Percentiles rank a stretch among this genome's conserved stretches.
Conservation (phyloP, 1,284 basidiomycete genomes). For the Moesziomyces sp. region DNA sequence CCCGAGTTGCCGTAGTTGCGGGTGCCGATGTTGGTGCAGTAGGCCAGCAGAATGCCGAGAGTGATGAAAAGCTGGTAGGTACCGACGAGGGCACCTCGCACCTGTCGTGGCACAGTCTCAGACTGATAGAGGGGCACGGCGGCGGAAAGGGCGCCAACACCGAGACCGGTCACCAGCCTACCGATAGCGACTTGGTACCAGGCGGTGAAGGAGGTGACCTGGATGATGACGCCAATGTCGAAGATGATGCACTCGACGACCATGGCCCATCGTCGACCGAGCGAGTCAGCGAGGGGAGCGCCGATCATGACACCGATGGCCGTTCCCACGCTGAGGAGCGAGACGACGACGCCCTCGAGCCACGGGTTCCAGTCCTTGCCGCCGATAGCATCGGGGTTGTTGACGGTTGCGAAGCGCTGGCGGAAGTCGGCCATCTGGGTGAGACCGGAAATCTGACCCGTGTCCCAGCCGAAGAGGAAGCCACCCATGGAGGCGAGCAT, state of each 20-base stretch:
- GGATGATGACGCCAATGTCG: conserved; percentile 77
- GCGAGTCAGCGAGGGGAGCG: conserved; percentile 72
- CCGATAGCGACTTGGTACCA: conserved; percentile 73
- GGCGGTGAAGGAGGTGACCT: conserved; percentile 63
- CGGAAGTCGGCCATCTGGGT: conserved; percentile 80
- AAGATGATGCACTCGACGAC: conserved; percentile 76
- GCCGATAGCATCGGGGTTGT: conserved; percentile 9
- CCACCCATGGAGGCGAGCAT: conserved; percentile 81
- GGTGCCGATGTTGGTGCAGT: conserved; percentile 69
- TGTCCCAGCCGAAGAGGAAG: conserved; percentile 79
- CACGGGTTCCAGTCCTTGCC: conserved; percentile 56
- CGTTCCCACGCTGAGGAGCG: conserved; percentile 72
- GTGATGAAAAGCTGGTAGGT: conserved; percentile 73
- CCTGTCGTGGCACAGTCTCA: conserved; percentile 79
- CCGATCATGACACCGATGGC: conserved; percentile 65
- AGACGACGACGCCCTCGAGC: conserved; percentile 75
- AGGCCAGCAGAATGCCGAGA: conserved; percentile 78
- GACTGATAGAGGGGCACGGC: conserved; percentile 81
- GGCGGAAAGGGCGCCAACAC: conserved; percentile 71
- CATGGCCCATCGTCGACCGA: conserved; percentile 81
- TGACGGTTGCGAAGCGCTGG: conserved; percentile 72
- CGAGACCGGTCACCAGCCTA: conserved; percentile 73
- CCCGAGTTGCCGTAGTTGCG: conserved; percentile 60
- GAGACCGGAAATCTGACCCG: conserved; percentile 82
- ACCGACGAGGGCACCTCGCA: conserved; percentile 78